Percentiles rank a stretch among this genome's conserved stretches.
These are phyloP conservation scores for Malus orientalis DNA, from an alignment of 306 rosid species.

Conservation along the genomic window DNA sequence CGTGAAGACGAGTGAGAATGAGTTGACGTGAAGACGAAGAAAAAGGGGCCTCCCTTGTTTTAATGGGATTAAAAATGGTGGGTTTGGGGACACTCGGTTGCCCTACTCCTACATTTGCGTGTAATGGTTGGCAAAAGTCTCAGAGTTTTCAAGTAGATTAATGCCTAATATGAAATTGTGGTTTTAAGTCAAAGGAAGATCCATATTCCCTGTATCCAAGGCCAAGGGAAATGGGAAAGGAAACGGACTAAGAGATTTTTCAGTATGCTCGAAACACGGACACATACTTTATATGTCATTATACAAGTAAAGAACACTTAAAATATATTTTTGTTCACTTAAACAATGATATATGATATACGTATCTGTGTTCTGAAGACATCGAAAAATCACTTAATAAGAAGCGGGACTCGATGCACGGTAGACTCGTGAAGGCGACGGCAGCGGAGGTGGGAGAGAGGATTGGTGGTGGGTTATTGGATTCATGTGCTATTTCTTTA, in stretches of 20 bases:
- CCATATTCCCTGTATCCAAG: conserved; percentile 48
- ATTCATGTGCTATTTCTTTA: conserved; percentile 33
- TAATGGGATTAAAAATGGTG: conserved; percentile 12
- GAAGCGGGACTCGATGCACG: conserved; percentile 7
- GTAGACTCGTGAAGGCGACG: conserved; percentile 92
- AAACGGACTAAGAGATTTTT: not conserved
- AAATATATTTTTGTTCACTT: accelerated
- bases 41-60: not conserved
- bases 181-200: conserved; percentile 51
- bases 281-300: accelerated
- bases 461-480: conserved; percentile 21
- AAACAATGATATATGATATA: too few relatives aligned
- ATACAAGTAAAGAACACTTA: accelerated
- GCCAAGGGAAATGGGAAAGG: conserved; percentile 8
- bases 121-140: conserved; percentile 11
- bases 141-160: not conserved
- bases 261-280: accelerated
- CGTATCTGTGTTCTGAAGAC: accelerated
- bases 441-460: conserved; percentile 30
- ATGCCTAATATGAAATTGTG: not conserved
- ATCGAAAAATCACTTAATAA: too few relatives aligned
- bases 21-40: conserved; percentile 7
- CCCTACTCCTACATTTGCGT: conserved; percentile 46
- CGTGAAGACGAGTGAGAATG: not conserved
- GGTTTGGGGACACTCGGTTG: conserved; percentile 15